Evolutionary conservation across 2,329 filamentous ascomycete species (phyloP).

Genomic region (Chaetomiaceae sp.): DNA sequence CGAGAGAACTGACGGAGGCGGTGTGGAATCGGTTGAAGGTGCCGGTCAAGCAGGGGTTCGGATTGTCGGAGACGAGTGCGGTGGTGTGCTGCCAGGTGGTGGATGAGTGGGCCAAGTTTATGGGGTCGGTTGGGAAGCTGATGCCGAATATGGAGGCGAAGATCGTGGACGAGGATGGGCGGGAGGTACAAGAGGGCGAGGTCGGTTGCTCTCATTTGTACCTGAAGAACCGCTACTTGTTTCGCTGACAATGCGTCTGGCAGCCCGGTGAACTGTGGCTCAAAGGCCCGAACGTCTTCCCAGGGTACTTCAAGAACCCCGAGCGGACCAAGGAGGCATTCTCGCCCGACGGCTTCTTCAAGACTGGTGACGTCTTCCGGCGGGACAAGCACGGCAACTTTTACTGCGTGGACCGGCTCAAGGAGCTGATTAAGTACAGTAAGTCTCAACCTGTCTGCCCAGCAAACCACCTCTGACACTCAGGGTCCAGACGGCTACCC

Average conservation of each 20-base stretch:
- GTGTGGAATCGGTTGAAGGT: slow-evolving; percentile 69
- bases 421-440: slow-evolving; percentile 60
- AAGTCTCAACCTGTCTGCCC: no score
- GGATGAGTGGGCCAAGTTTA: slow-evolving; percentile 67
- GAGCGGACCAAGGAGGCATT: slow-evolving; percentile 65
- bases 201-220: slow-evolving; percentile 21
- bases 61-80: slow-evolving; percentile 79
- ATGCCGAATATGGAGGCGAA: slow-evolving; percentile 75
- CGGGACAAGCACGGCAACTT: slow-evolving; percentile 73
- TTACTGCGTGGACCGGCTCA: slow-evolving; percentile 83
- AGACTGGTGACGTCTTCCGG: slow-evolving; percentile 80
- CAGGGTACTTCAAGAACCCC: slow-evolving; percentile 70
- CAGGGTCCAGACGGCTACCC: slow-evolving; percentile 68
- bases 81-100: slow-evolving; percentile 68
- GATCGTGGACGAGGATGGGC: slow-evolving; percentile 61
- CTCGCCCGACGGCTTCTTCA: slow-evolving; percentile 76
- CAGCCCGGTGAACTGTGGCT: slow-evolving; percentile 70
- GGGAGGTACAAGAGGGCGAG: slow-evolving; percentile 49
- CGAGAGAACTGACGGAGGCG: slow-evolving; percentile 68
- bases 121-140: slow-evolving; percentile 73
- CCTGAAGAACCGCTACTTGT: background rate
- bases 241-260: background rate
- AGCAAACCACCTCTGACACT: no score
- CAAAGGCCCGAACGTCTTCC: slow-evolving; percentile 73
- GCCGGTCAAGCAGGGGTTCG: slow-evolving; percentile 88